These are phyloP conservation scores for Omphalotus olearius DNA, from an alignment of 1,284 basidiomycete species.

Conservation along the genomic window DNA sequence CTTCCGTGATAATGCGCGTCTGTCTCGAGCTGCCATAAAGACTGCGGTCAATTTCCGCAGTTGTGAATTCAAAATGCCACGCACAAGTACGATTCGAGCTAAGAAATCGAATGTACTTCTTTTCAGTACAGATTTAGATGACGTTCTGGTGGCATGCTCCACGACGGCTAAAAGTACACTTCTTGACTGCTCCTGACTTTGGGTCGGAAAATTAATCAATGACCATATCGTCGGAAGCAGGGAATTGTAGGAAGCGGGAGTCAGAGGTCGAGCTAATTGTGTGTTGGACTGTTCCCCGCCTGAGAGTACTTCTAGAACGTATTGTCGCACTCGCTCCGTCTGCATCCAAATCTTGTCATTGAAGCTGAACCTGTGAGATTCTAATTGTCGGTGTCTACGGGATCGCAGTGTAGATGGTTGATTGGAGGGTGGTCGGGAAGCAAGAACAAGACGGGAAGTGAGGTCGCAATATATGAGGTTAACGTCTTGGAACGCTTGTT, in stretches of 20 bases:
- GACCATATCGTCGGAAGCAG: slow-evolving; percentile 85
- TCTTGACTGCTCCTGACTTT: slow-evolving; percentile 21
- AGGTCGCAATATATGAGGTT: slow-evolving; percentile 78
- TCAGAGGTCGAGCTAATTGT: slow-evolving; percentile 45
- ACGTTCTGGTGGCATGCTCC: slow-evolving; percentile 53
- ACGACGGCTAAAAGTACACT: slow-evolving; percentile 47
- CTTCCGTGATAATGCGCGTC: slow-evolving; percentile 49
- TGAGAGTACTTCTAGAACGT: slow-evolving; percentile 64
- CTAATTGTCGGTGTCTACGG: neutral
- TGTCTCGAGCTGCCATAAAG: slow-evolving; percentile 50
- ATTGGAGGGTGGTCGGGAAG: slow-evolving; percentile 25
- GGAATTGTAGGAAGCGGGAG: slow-evolving; percentile 59
- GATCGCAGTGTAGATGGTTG: slow-evolving; percentile 2
- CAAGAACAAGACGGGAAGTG: slow-evolving; percentile 56
- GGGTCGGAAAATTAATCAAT: slow-evolving; percentile 48
- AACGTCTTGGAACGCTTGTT: slow-evolving; percentile 63
- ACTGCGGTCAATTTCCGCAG: slow-evolving; percentile 3
- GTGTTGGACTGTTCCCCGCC: slow-evolving; percentile 43
- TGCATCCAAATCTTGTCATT: slow-evolving; percentile 30
- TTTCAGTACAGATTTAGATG: slow-evolving; percentile 61
- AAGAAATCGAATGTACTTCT: slow-evolving; percentile 68
- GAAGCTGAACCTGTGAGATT: neutral
- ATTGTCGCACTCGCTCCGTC: slow-evolving; percentile 57
- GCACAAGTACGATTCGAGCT: slow-evolving; percentile 61
- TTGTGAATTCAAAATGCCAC: slow-evolving; percentile 20